A percentile compares a stretch with the other conserved stretches of the same genome.
Conservation (phyloP, 192 early-diverging fungal species). For the Gorgonomyces haynaldii region DNA sequence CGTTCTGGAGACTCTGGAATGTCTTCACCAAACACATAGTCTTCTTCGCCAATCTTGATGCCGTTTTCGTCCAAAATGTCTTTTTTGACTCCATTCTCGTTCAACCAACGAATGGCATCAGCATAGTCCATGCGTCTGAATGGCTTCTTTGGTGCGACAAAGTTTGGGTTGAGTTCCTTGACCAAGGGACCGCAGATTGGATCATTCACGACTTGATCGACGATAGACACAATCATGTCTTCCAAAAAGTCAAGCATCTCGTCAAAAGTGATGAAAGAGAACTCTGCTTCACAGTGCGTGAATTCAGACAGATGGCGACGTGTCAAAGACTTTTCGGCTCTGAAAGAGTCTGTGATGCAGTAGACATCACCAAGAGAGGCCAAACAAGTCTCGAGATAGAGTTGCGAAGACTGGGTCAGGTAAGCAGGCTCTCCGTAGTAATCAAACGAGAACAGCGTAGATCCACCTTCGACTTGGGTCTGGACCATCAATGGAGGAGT, state of each 20-base stretch:
- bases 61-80: slow-evolving; percentile 63
- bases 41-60: slow-evolving; percentile 33
- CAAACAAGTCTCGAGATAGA: slow-evolving; percentile 94
- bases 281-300: slow-evolving; percentile 94
- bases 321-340: slow-evolving; percentile 95
- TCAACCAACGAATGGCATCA: slow-evolving; percentile 91
- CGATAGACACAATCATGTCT: slow-evolving; percentile 66
- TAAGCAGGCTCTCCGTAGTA: slow-evolving; percentile 97
- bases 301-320: slow-evolving; percentile 89
- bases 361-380: slow-evolving; percentile 93
- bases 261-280: slow-evolving; percentile 87
- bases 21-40: slow-evolving; percentile 96
- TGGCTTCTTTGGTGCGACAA: slow-evolving; percentile 69
- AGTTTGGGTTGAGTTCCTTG: slow-evolving; percentile 82
- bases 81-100: slow-evolving; percentile 79
- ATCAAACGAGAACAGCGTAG: slow-evolving; percentile 85
- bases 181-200: slow-evolving; percentile 63
- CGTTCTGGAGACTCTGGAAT: slow-evolving; percentile 98
- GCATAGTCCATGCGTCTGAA: slow-evolving; percentile 94
- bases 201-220: slow-evolving; percentile 68
- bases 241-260: slow-evolving; percentile 80
- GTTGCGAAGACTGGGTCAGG: slow-evolving; percentile 96
- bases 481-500: slow-evolving; percentile 99
- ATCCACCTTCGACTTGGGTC: slow-evolving; percentile 97
- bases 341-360: slow-evolving; percentile 91